Conservation (phyloP, 768 basidiomycete species). For the Pleurotus cornucopiae region DNA sequence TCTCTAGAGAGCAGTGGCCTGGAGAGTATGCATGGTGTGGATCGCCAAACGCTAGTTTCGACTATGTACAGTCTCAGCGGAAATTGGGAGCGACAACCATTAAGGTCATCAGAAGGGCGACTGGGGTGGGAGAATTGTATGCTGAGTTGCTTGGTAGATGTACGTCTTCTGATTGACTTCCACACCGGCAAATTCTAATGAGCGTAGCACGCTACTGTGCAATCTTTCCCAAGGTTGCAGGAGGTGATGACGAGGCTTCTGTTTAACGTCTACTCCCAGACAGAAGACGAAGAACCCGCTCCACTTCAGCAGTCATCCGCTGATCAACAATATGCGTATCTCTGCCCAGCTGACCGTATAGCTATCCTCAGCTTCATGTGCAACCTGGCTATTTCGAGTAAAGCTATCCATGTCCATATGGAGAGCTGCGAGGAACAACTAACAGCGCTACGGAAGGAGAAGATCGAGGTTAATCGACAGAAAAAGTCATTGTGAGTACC, state of each 20-base stretch:
- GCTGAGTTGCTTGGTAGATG: slow-evolving; percentile 85
- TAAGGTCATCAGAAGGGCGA: slow-evolving; percentile 69
- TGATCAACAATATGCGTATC: slow-evolving; percentile 63
- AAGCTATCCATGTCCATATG: slow-evolving; percentile 82
- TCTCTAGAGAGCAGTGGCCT: slow-evolving; percentile 48
- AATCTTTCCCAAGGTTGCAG: slow-evolving; percentile 70
- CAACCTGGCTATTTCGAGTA: slow-evolving; percentile 87
- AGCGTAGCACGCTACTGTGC: slow-evolving; percentile 64
- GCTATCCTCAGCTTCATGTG: slow-evolving; percentile 85
- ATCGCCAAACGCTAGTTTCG: slow-evolving; percentile 56
- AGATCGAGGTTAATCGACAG: slow-evolving; percentile 89
- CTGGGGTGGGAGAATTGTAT: slow-evolving; percentile 92
- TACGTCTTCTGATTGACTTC: slow-evolving; percentile 35
- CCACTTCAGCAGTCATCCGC: slow-evolving; percentile 38
- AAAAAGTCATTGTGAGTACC: slow-evolving; percentile 80
- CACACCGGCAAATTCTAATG: slow-evolving; percentile 4
- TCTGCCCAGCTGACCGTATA: slow-evolving; percentile 78
- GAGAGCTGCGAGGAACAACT: slow-evolving; percentile 87
- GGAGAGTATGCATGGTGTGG: slow-evolving; percentile 48
- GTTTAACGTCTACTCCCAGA: slow-evolving; percentile 55
- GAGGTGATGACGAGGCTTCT: slow-evolving; percentile 69
- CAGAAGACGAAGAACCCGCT: slow-evolving; percentile 31
- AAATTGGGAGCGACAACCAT: slow-evolving; percentile 78
- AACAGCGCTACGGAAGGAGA: slow-evolving; percentile 91
- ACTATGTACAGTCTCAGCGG: slow-evolving; percentile 81